phyloP scores from a whole-genome alignment of 306 rosid species.

The Styphnolobium japonicum region DNA sequence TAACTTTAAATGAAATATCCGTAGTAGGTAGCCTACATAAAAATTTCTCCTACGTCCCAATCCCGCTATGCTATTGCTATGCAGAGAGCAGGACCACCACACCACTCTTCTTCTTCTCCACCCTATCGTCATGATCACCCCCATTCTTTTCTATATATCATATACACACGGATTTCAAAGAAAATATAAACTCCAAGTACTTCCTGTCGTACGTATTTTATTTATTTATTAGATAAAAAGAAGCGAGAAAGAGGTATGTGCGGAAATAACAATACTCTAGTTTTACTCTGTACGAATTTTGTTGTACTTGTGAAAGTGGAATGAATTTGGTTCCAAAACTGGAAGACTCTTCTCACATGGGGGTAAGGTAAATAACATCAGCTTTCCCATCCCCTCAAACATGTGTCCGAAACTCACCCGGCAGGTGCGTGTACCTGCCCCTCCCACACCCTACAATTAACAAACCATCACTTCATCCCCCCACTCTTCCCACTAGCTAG shows the following conservation, averaged over 20 bases:
- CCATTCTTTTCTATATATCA: too few relatives aligned
- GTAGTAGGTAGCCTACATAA: too few relatives aligned
- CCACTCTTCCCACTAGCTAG: not conserved
- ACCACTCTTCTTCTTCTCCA: too few relatives aligned
- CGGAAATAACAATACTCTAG: not conserved
- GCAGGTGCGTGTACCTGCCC: not conserved
- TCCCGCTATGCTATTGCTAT: too few relatives aligned
- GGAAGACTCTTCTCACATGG: slow-evolving; percentile 27
- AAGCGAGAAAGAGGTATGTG: not conserved
- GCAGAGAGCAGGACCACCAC: too few relatives aligned
- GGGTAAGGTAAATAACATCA: slow-evolving; percentile 28
- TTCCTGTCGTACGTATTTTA: not conserved
- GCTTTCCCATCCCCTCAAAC: slow-evolving; percentile 21
- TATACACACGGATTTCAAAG: too few relatives aligned
- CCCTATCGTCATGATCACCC: too few relatives aligned
- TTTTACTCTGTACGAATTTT: slow-evolving; percentile 3
- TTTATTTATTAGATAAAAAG: not conserved
- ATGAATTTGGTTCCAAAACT: slow-evolving; percentile 21
- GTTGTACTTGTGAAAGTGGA: slow-evolving; percentile 27
- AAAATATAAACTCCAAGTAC: not conserved
- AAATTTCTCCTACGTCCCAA: too few relatives aligned
- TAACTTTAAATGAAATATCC: too few relatives aligned
- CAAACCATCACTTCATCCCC: not conserved
- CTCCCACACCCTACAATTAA: not conserved
- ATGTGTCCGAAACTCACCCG: slow-evolving; percentile 29